Conservation (phyloP, 1,284 basidiomycete species). For the Leccinum griseonigrum region DNA sequence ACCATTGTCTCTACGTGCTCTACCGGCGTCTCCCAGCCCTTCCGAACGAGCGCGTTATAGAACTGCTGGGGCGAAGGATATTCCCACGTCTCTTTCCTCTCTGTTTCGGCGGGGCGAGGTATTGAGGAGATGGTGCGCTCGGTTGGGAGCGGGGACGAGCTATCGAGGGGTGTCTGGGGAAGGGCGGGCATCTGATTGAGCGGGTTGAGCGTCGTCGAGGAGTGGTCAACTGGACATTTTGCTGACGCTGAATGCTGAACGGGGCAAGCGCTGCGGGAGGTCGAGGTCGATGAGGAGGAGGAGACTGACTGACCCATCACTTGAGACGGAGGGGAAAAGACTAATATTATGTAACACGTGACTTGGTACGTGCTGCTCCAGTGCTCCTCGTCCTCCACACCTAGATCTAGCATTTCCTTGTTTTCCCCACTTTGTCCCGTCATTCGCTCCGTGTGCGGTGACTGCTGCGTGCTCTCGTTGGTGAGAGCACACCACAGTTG, state of each 20-base stretch:
- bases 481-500: neutral
- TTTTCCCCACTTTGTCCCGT: too few species aligned
- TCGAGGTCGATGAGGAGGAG: neutral
- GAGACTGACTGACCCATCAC: slow-evolving; percentile 28
- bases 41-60: slow-evolving; percentile 95
- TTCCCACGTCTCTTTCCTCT: slow-evolving; percentile 63
- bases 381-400: too few species aligned
- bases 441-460: too few species aligned
- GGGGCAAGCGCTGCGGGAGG: slow-evolving; percentile 37
- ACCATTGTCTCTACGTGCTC: slow-evolving; percentile 98
- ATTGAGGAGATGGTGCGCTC: slow-evolving; percentile 83
- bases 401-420: too few species aligned
- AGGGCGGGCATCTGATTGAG: slow-evolving; percentile 90
- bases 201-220: slow-evolving; percentile 57
- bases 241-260: slow-evolving; percentile 1
- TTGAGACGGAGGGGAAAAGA: neutral
- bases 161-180: slow-evolving; percentile 65
- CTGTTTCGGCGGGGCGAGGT: slow-evolving; percentile 58
- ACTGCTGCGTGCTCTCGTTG: neutral
- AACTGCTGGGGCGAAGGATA: slow-evolving; percentile 99
- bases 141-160: slow-evolving; percentile 66
- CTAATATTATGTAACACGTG: slow-evolving; percentile 8
- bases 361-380: neutral
- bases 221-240: slow-evolving; percentile 37
- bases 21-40: slow-evolving; percentile 98